Evolutionary conservation across 2,329 filamentous ascomycete species (phyloP), one percentile per base, ranked within the genome.

Genomic region (Paecilomyces niveus): DNA sequence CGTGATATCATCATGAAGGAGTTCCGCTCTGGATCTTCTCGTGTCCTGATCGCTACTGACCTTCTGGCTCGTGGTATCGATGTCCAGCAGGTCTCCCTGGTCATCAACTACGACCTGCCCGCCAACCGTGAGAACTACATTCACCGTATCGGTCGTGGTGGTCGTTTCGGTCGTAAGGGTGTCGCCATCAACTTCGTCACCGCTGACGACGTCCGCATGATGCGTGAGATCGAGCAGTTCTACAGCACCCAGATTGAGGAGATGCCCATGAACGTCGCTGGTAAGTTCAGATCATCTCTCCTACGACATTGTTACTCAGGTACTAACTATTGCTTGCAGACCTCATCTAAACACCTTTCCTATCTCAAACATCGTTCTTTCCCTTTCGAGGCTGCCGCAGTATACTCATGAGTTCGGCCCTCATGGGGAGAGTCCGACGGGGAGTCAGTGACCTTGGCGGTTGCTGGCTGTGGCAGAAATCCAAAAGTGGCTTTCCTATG

Each of bases 141-240:
- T 75, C 94, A 99, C 83, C 90, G 94, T 77, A 99, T 99, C 74
- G 94, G 94, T 86, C 93, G 94, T 87, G 92, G 92, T 83, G 94
- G 94, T 82, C 92, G 94, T 84, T 99, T 99, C 83, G 94, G 94
- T 80, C 92, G 94, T 80, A 99, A 99, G 89, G 94, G 94, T 89
- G 94, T 99, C 78, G 94, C 94, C 74, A 99, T 99, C 86, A 99
- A 99, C 90, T 99, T 99, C 78, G 94, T 99, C 78, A 97, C 93
- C 63, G 91, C 92, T 72, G 94, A 99, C 68, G 94, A 99, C 80
- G 94, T 99, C 73, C 92, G 93, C 79, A 97, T 99, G 90, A 95
- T 99, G 90, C 88, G 94, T 78, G 94, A 99, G 81, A 99, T 99
- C 71, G 94, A 99, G 81, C 91, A 97, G 83, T 99, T 97, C 86